Evolutionary conservation across 768 basidiomycete genomes (phyloP).

Genomic region (Russula abietina): DNA sequence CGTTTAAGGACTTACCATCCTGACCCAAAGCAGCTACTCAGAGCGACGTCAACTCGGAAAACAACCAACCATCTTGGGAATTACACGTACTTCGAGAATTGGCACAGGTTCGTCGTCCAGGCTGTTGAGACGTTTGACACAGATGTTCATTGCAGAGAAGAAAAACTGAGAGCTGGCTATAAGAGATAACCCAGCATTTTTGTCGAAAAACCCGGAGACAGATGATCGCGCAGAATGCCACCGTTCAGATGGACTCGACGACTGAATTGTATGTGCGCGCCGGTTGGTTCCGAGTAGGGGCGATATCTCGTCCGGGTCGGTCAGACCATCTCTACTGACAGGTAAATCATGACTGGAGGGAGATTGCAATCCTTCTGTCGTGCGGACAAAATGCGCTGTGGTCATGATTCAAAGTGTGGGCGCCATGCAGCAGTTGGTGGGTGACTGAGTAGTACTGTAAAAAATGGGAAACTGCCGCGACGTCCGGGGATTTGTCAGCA

Average conservation of each 20-base stretch:
- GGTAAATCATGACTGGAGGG: no score
- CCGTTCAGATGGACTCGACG: background rate
- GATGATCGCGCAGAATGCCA: background rate
- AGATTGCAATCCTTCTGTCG: conserved; percentile 18
- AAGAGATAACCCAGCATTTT: conserved; percentile 55
- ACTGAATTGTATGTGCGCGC: no score
- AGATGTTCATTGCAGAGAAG: conserved; percentile 53
- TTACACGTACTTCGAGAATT: conserved; percentile 44
- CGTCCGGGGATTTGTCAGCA: no score
- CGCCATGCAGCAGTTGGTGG: no score
- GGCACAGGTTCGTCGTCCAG: conserved; percentile 54
- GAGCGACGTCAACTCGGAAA: background rate
- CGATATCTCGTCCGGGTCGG: background rate
- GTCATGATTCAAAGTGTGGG: background rate
- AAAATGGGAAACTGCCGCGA: no score
- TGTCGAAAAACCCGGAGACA: conserved; percentile 18
- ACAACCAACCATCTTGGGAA: background rate
- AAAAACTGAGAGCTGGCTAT: conserved; percentile 54
- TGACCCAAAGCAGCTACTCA: conserved; percentile 46
- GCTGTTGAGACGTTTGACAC: conserved; percentile 56
- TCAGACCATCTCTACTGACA: background rate
- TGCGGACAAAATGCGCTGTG: conserved; percentile 29
- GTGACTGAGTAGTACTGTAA: no score
- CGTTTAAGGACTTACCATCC: conserved; percentile 45
- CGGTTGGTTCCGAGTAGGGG: background rate